phyloP scores from a whole-genome alignment of 1,284 basidiomycete species.

The Pseudozyma hubeiensis region DNA sequence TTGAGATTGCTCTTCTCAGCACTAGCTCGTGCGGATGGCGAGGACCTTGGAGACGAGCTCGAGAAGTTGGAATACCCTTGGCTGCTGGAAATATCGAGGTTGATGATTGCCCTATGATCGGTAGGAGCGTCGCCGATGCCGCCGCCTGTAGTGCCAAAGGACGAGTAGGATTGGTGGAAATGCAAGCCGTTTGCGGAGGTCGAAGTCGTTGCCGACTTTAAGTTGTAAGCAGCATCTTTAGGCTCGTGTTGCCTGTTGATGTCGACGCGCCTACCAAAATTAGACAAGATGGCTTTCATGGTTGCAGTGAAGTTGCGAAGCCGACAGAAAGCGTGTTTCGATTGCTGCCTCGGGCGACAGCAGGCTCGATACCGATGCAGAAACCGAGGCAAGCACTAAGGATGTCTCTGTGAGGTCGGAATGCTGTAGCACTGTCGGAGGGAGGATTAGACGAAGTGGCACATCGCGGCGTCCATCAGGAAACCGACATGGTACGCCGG shows the following conservation, averaged over 20 bases:
- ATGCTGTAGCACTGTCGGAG: no score
- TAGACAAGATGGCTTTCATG: conserved; percentile 41
- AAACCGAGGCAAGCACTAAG: no score
- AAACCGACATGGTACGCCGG: no score
- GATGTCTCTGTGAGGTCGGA: no score
- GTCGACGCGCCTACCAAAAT: conserved; percentile 28
- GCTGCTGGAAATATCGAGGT: background rate
- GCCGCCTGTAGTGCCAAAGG: conserved; percentile 7
- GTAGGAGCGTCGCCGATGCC: conserved; percentile 29
- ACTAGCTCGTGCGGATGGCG: no score
- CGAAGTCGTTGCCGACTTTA: background rate
- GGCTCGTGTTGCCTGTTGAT: conserved; percentile 7
- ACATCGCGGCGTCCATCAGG: no score
- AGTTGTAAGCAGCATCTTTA: background rate
- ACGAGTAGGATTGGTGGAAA: conserved; percentile 11
- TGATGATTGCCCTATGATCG: background rate
- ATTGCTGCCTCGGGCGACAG: background rate
- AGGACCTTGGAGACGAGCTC: conserved; percentile 1
- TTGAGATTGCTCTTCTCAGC: background rate
- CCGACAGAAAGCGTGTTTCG: background rate
- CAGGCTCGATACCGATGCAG: no score
- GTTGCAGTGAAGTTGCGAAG: background rate
- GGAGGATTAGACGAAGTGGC: no score
- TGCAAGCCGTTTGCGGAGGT: background rate
- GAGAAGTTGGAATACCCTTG: conserved; percentile 18